These are phyloP conservation scores for Diaporthe batatas DNA, from an alignment of 2,329 filamentous ascomycete genomes.

Conservation along the genomic window DNA sequence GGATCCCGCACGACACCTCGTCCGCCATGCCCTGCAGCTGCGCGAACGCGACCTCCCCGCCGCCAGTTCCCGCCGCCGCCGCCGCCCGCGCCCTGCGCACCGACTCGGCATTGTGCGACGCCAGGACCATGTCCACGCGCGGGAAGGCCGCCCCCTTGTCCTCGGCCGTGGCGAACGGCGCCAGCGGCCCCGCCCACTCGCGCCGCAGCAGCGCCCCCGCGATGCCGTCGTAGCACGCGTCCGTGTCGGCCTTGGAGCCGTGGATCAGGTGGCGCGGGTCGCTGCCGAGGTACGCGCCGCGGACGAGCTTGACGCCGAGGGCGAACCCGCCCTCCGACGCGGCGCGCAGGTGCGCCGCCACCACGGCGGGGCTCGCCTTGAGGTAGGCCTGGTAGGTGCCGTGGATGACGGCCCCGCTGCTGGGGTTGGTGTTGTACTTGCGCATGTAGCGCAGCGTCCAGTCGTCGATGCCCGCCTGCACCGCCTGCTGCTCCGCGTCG, in stretches of 20 bases:
- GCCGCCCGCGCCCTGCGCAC: slow-evolving; percentile 70
- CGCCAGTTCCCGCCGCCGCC: slow-evolving; percentile 58
- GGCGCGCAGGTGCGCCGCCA: slow-evolving; percentile 70
- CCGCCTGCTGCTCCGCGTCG: slow-evolving; percentile 85
- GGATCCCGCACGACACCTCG: slow-evolving; percentile 80
- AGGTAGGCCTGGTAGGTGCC: slow-evolving; percentile 85
- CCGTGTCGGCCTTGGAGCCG: slow-evolving; percentile 79
- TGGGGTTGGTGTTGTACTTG: slow-evolving; percentile 73
- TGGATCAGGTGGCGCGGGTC: slow-evolving; percentile 79
- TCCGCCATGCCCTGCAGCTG: slow-evolving; percentile 98
- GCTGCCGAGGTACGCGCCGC: slow-evolving; percentile 79
- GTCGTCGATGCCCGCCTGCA: slow-evolving; percentile 84
- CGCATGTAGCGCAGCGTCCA: slow-evolving; percentile 85
- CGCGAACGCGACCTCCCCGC: slow-evolving; percentile 70
- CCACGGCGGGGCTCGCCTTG: slow-evolving; percentile 69
- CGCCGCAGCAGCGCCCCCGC: slow-evolving; percentile 75
- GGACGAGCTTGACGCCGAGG: slow-evolving; percentile 80
- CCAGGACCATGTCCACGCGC: slow-evolving; percentile 75
- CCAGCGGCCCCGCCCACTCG: slow-evolving; percentile 69
- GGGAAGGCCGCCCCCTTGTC: slow-evolving; percentile 63
- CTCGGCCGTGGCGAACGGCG: slow-evolving; percentile 50
- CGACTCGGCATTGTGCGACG: slow-evolving; percentile 84
- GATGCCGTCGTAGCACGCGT: slow-evolving; percentile 79
- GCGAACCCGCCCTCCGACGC: slow-evolving; percentile 73
- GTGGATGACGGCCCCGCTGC: slow-evolving; percentile 78